Conservation (phyloP, 164 flowering plant species). For the Hamamelis virginiana region DNA sequence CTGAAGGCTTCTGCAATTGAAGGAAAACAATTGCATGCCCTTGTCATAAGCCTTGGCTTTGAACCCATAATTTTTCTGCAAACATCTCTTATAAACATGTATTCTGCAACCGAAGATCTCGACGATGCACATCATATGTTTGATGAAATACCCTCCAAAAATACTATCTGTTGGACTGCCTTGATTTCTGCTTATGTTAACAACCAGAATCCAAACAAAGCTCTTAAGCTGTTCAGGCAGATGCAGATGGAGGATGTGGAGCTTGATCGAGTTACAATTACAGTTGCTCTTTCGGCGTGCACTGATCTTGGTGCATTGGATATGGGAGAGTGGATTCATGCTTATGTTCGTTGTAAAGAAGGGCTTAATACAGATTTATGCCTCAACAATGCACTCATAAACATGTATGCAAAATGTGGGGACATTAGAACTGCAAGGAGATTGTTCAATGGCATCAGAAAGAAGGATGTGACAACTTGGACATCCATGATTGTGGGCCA, state of each 20-base stretch:
- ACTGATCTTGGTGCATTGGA: slow-evolving; percentile 43
- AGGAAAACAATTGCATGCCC: slow-evolving; percentile 35
- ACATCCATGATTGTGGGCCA: slow-evolving; percentile 48
- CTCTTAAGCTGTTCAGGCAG: slow-evolving; percentile 34
- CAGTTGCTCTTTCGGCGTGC: slow-evolving; percentile 46
- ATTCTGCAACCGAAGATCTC: slow-evolving; percentile 29
- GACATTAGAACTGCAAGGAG: slow-evolving; percentile 26
- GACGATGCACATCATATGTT: slow-evolving; percentile 42
- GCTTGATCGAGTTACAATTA: slow-evolving; percentile 39
- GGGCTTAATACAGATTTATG: slow-evolving; percentile 18
- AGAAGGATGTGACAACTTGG: slow-evolving; percentile 43
- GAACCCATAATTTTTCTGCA: slow-evolving; percentile 32
- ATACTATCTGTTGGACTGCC: slow-evolving; percentile 45
- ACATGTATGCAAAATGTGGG: slow-evolving; percentile 57
- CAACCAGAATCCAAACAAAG: slow-evolving; percentile 35
- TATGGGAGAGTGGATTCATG: slow-evolving; percentile 41
- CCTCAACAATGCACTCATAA: slow-evolving; percentile 21
- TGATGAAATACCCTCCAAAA: slow-evolving; percentile 38
- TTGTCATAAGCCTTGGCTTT: slow-evolving; percentile 28
- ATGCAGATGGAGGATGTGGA: slow-evolving; percentile 40
- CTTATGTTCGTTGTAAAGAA: slow-evolving; percentile 17
- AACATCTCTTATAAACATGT: slow-evolving; percentile 34
- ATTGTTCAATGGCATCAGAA: slow-evolving; percentile 22
- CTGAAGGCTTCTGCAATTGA: slow-evolving; percentile 13
- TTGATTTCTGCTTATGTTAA: slow-evolving; percentile 43